Conservation (phyloP, 1,139 yeast genomes). For the Saccharomyces uvarum region DNA sequence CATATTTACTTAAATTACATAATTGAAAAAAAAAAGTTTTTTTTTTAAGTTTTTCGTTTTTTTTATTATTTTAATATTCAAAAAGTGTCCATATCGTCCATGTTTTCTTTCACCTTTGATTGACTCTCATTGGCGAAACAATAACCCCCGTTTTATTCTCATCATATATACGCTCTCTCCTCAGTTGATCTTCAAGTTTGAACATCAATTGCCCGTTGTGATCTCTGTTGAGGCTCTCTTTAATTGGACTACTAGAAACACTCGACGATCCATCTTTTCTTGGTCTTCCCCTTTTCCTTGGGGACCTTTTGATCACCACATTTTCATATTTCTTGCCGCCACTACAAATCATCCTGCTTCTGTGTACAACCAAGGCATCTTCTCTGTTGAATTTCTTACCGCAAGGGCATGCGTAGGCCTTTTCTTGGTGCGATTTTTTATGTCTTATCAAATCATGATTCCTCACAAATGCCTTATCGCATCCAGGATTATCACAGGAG, state of each 20-base stretch:
- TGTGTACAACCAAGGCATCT: slow-evolving; percentile 81
- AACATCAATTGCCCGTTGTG: slow-evolving; percentile 18
- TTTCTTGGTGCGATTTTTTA: slow-evolving; percentile 75
- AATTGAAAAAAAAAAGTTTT: background rate
- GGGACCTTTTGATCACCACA: slow-evolving; percentile 27
- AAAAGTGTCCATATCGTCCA: background rate
- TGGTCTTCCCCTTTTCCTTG: slow-evolving; percentile 28
- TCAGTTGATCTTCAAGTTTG: slow-evolving; percentile 24
- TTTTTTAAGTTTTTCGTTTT: background rate
- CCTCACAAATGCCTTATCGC: slow-evolving; percentile 65
- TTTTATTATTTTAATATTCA: background rate
- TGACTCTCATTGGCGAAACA: background rate
- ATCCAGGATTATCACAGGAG: slow-evolving; percentile 52
- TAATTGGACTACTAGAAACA: slow-evolving; percentile 21
- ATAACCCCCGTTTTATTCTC: background rate
- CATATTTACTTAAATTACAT: background rate
- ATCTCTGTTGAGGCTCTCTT: slow-evolving; percentile 21
- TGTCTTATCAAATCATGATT: slow-evolving; percentile 94
- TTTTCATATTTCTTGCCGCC: slow-evolving; percentile 51
- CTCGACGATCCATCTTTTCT: slow-evolving; percentile 18
- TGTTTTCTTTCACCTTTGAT: background rate
- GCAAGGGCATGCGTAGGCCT: slow-evolving; percentile 73
- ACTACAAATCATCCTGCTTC: slow-evolving; percentile 65
- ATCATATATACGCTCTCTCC: background rate
- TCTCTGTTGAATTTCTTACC: slow-evolving; percentile 86